These are phyloP conservation scores for Aspergillus phoenicis DNA, from an alignment of 2,329 filamentous ascomycete genomes.

Conservation along the genomic window DNA sequence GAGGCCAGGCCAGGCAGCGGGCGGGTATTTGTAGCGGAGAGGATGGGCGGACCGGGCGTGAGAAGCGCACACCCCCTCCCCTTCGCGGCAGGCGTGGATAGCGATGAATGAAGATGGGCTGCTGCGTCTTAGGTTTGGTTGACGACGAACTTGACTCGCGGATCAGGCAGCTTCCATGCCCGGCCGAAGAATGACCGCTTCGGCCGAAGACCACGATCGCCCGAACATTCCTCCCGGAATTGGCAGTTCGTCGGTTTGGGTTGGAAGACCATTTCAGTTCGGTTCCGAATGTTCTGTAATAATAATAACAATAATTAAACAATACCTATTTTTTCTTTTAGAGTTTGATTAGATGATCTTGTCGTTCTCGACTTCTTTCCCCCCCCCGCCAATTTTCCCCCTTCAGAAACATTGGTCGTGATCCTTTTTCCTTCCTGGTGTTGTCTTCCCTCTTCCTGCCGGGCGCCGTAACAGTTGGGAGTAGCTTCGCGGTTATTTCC, in stretches of 20 bases:
- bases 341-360: neutral
- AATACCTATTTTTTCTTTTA: neutral
- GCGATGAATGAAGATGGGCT: neutral
- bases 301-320: neutral
- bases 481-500: no score
- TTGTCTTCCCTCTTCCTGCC: neutral
- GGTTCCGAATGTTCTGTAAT: neutral
- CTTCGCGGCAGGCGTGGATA: neutral
- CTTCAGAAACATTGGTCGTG: neutral
- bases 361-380: neutral
- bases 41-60: neutral
- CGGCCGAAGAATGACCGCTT: slow-evolving; percentile 12
- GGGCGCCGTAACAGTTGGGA: no score
- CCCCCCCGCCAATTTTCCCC: neutral
- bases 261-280: neutral
- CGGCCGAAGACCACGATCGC: slow-evolving; percentile 8
- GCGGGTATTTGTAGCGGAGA: slow-evolving; percentile 7
- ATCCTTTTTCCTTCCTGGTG: neutral
- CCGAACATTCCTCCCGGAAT: neutral
- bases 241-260: neutral
- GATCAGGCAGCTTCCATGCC: slow-evolving; percentile 4
- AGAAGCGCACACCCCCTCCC: neutral
- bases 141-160: neutral
- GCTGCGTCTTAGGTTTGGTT: neutral
- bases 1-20: neutral